Conservation (phyloP, 1,284 basidiomycete genomes). For the Malassezia slooffiae region DNA sequence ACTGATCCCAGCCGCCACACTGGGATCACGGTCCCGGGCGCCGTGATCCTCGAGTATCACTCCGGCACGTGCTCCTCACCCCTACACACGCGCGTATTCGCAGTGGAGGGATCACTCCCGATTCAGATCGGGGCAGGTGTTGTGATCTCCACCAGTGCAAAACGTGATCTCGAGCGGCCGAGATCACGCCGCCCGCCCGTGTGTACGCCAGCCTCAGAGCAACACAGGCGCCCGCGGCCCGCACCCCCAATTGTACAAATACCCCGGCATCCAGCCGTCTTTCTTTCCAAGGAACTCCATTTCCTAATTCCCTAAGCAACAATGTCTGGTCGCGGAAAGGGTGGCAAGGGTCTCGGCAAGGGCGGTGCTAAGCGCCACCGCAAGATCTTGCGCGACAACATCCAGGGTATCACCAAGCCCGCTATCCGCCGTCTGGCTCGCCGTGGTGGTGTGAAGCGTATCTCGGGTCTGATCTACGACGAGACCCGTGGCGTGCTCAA, state of each 20-base stretch:
- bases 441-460: slow-evolving; percentile 57
- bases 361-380: slow-evolving; percentile 48
- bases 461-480: slow-evolving; percentile 82
- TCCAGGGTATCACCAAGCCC: slow-evolving; percentile 68
- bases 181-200: slow-evolving; percentile 5
- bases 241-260: slow-evolving; percentile 12
- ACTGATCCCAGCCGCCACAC: no score
- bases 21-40: no score
- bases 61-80: no score
- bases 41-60: no score
- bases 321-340: slow-evolving; percentile 45
- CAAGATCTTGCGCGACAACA: slow-evolving; percentile 45
- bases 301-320: slow-evolving; percentile 15
- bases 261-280: slow-evolving; percentile 1
- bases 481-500: slow-evolving; percentile 81
- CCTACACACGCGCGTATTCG: no score
- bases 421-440: slow-evolving; percentile 90
- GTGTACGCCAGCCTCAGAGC: not conserved
- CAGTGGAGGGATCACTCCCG: slow-evolving; percentile 5
- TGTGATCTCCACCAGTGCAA: not conserved
- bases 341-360: slow-evolving; percentile 48
- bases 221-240: not conserved
- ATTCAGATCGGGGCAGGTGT: not conserved
- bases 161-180: slow-evolving; percentile 2
- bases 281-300: slow-evolving; percentile 3